phyloP scores from a whole-genome alignment of 208 protist species.

The Trichomonas vaginalis region DNA sequence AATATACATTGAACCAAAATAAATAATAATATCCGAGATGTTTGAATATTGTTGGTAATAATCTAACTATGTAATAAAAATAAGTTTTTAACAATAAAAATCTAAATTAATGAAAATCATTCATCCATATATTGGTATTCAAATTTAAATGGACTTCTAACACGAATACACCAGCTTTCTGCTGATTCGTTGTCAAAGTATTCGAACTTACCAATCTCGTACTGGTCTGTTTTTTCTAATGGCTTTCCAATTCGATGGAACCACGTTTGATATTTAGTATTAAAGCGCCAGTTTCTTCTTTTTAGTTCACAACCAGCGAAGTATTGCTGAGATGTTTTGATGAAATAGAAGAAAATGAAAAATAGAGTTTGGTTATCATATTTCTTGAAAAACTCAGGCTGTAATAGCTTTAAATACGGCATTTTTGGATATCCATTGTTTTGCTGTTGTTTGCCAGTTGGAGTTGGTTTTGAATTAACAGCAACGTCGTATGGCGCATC shows the following conservation, averaged over 20 bases:
- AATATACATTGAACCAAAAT: too few relatives aligned
- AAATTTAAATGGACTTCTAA: not conserved
- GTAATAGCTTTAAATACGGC: not conserved
- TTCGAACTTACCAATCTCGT: not conserved
- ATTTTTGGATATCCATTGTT: not conserved
- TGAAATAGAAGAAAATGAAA: slow-evolving; percentile 18
- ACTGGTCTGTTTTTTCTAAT: not conserved
- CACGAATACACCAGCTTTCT: not conserved
- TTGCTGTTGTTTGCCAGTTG: not conserved
- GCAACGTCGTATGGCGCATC: not conserved
- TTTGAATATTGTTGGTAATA: too few relatives aligned
- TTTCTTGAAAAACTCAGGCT: slow-evolving; percentile 18
- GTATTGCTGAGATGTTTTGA: not conserved
- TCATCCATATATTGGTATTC: not conserved
- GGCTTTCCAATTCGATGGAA: not conserved
- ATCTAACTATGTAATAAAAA: too few relatives aligned
- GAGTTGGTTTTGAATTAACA: not conserved
- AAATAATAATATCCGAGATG: too few relatives aligned
- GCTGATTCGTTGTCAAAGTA: not conserved
- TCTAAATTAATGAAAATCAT: not conserved
- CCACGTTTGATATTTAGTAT: slow-evolving; percentile 18
- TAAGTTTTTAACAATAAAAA: not conserved
- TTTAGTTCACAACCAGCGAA: not conserved
- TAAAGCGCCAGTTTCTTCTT: not conserved
- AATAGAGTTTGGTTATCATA: not conserved